phyloP scores from a whole-genome alignment of 1,284 basidiomycete species.

The Boletus mariae region DNA sequence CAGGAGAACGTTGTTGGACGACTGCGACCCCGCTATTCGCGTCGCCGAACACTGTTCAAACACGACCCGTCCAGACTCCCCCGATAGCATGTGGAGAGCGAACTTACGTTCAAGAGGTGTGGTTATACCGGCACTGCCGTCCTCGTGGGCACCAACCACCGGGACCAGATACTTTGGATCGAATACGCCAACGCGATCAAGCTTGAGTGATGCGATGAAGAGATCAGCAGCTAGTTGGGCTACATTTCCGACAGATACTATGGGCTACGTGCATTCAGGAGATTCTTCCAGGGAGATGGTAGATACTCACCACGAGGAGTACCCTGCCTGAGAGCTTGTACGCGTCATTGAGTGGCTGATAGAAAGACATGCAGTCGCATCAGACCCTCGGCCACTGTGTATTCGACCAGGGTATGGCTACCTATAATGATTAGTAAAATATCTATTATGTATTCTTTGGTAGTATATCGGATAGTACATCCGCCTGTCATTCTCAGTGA shows the following conservation, averaged over 20 bases:
- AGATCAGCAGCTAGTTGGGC: constrained; percentile 74
- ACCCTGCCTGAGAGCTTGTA: constrained; percentile 43
- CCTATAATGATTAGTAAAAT: background rate
- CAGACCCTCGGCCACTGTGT: background rate
- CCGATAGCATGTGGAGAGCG: background rate
- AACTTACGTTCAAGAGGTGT: constrained; percentile 70
- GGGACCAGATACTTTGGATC: constrained; percentile 62
- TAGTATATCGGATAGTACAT: constrained; percentile 45
- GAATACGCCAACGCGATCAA: constrained; percentile 59
- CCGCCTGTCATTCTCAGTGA: constrained; percentile 34
- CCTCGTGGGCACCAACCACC: constrained; percentile 63
- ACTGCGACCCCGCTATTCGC: constrained; percentile 47
- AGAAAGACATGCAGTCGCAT: constrained; percentile 34
- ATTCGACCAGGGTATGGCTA: background rate
- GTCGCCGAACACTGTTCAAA: constrained; percentile 59
- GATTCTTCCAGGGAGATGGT: background rate
- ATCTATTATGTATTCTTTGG: constrained; percentile 27
- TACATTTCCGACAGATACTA: constrained; percentile 78
- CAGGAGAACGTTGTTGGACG: constrained; percentile 75
- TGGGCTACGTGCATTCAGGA: constrained; percentile 47
- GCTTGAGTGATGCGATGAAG: constrained; percentile 60
- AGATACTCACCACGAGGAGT: constrained; percentile 46
- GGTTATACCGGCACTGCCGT: constrained; percentile 54
- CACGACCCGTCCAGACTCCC: background rate
- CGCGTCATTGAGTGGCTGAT: constrained; percentile 32